Base-by-base conservation (phyloP, 164 flowering plant species). In the Akebia trifoliata region DNA sequence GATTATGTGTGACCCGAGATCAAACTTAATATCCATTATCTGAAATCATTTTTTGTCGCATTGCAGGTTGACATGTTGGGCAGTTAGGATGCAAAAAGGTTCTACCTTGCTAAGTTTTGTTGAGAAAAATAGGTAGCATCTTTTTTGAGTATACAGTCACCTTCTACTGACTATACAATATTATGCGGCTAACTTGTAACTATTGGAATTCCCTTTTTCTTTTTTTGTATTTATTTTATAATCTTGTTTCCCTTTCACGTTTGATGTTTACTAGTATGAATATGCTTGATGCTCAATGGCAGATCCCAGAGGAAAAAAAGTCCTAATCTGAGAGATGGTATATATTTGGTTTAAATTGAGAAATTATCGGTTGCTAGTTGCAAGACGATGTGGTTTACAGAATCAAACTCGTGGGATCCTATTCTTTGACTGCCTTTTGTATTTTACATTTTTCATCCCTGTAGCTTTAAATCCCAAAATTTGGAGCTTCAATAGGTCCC, bases 161-260 rank as follows among this genome's bases (percentile, higher is more conserved):
- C 50, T 3, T 48, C 63, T 18, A 52, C 54, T 61, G 65, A 50
- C 63, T 57, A 26, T 49, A 61, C 31, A 6, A 24, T 61, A 58
- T 56, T 14, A 58, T 50, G 60, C 74, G 54, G 63, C 78, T 72
- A 66, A 70, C 78, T 49, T 75, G 81, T 79, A 73, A 72, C 65
- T 74, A 69, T 65, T 31, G 42, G 61, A 40, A 30, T 34, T 24
- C n/a, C 29, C 11, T 38, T 25, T 50, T 34, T 38, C 35, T 10
- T 8, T 7, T 49, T 48, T 14, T 30, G 11, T 29, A 24, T 7
- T n/a, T 12, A 10, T 37, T 56, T 35, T 36, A n/a, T n/a, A n/a
- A n/a, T n/a, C n/a, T n/a, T n/a, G n/a, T 29, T 35, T 18, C 21
- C 38, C 26, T 40, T 3, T 47, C 29, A 17, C 47, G 20, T 20